Percentiles rank a stretch among this genome's conserved stretches.
Conservation (phyloP, 305 asterid genomes). For the Solanum hybrid region DNA sequence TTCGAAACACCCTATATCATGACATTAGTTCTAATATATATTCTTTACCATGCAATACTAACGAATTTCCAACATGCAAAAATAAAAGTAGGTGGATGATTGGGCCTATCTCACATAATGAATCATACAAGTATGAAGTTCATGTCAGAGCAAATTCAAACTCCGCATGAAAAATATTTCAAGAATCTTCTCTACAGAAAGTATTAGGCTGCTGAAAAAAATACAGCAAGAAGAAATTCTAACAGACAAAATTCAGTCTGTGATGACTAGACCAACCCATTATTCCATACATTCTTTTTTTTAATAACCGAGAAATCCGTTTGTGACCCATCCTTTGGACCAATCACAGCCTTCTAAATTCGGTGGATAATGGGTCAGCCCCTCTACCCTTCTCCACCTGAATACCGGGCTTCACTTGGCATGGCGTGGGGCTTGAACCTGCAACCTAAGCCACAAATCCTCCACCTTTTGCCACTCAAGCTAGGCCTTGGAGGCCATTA, state of each 20-base stretch:
- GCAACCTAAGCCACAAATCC: background rate
- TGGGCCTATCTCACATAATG: background rate
- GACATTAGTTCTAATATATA: background rate
- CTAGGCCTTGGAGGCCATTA: background rate
- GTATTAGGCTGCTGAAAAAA: background rate
- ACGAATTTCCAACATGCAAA: background rate
- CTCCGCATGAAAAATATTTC: background rate
- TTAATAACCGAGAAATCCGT: too few species aligned
- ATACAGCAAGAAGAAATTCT: background rate
- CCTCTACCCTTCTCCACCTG: too few species aligned
- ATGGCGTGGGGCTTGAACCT: background rate
- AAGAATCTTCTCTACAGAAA: background rate
- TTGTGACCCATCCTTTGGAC: too few species aligned
- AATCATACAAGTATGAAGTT: background rate
- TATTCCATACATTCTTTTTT: background rate
- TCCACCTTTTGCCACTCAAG: background rate
- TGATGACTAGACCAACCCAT: background rate
- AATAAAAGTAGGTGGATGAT: background rate
- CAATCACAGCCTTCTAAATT: too few species aligned
- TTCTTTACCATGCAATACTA: background rate
- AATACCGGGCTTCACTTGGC: background rate
- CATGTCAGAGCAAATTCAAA: background rate
- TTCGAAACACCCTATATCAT: background rate
- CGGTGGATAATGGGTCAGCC: too few species aligned
- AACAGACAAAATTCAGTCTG: background rate